These are phyloP conservation scores for Scutellaria barbata DNA, from an alignment of 257 asterid genomes.

Conservation along the genomic window DNA sequence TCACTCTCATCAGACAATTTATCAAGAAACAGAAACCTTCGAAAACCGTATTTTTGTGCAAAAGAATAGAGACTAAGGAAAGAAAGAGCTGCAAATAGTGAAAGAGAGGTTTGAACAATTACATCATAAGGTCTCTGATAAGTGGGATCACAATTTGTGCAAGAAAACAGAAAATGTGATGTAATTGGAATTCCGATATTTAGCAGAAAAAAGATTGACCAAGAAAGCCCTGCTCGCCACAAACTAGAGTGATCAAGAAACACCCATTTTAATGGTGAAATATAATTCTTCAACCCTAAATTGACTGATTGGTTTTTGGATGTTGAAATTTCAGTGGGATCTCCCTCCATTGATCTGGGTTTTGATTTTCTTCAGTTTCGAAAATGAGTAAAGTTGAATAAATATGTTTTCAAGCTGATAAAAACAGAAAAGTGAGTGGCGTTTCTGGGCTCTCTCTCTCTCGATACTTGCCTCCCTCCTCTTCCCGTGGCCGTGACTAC, in stretches of 20 bases:
- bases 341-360: conserved; percentile 11
- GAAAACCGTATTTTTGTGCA: conserved; percentile 67
- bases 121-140: conserved; percentile 71
- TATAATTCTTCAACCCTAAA: conserved; percentile 51
- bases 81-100: conserved; percentile 65
- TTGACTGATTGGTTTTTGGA: no score
- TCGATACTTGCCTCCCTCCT: no score
- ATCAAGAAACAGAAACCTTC: conserved; percentile 78
- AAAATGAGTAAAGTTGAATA: no score
- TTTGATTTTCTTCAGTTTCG: no score
- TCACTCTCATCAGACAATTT: conserved; percentile 72
- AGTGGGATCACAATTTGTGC: conserved; percentile 59
- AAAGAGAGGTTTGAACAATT: conserved; percentile 69
- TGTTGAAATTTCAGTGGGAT: conserved; percentile 7
- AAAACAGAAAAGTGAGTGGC: no score
- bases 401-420: no score
- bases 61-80: conserved; percentile 69
- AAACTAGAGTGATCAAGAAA: conserved; percentile 72
- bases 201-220: conserved; percentile 80
- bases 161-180: conserved; percentile 69
- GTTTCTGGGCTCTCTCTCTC: no score
- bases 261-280: conserved; percentile 69
- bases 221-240: conserved; percentile 76
- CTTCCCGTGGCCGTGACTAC: no score
- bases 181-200: conserved; percentile 68